phyloP scores from a whole-genome alignment of 1,139 yeast genomes.

The Kurtzmaniella quercitrusa region DNA sequence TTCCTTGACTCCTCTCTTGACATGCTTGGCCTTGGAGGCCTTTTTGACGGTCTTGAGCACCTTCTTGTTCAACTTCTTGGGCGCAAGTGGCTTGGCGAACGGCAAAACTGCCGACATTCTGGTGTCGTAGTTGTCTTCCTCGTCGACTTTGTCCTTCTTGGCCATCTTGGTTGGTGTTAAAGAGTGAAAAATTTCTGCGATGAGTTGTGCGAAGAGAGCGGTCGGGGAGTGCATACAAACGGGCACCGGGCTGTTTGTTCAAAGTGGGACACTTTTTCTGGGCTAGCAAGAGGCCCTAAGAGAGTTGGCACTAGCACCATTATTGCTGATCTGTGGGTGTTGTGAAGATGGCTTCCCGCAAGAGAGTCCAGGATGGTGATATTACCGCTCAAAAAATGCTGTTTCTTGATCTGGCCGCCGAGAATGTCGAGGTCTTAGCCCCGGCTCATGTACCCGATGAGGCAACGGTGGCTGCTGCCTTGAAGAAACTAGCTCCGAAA shows the following conservation, averaged over 20 bases:
- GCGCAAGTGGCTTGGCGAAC: constrained; percentile 92
- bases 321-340: background rate
- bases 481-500: constrained; percentile 13
- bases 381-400: background rate
- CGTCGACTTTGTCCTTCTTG: constrained; percentile 43
- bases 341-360: background rate
- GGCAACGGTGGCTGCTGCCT: constrained; percentile 16
- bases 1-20: constrained; percentile 97
- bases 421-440: background rate
- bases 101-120: constrained; percentile 88
- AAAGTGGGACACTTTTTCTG: background rate
- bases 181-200: constrained; percentile 10
- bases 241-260: background rate
- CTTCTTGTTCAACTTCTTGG: constrained; percentile 93
- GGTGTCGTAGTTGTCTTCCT: constrained; percentile 83
- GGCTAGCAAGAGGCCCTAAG: background rate
- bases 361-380: background rate
- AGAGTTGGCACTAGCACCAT: background rate
- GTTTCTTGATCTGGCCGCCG: background rate
- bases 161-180: constrained; percentile 35
- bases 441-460: background rate
- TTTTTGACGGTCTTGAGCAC: constrained; percentile 93
- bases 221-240: background rate
- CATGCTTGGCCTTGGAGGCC: constrained; percentile 97
- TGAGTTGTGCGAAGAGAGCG: constrained; percentile 1